A percentile compares a stretch with the other conserved stretches of the same genome.
phyloP scores from a whole-genome alignment of 306 rosid species.

The Amphicarpaea edgeworthii region DNA sequence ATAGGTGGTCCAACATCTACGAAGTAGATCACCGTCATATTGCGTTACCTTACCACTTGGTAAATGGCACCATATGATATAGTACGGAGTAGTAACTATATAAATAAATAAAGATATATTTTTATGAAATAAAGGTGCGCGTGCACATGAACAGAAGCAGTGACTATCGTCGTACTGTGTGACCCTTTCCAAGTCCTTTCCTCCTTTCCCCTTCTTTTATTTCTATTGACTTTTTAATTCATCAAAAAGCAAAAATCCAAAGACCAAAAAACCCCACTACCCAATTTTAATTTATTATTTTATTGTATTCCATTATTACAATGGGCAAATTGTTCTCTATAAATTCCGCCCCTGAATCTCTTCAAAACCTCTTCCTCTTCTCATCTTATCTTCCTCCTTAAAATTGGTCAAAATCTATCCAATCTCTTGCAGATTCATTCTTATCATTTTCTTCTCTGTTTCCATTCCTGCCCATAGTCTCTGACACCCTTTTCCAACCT shows the following conservation, averaged over 20 bases:
- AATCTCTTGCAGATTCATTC: constrained; percentile 23
- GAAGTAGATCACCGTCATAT: constrained; percentile 23
- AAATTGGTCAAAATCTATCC: constrained; percentile 40
- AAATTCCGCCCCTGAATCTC: constrained; percentile 57
- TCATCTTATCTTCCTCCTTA: constrained; percentile 53
- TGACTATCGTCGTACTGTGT: neutral
- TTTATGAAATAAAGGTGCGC: constrained; percentile 16
- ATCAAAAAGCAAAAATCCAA: neutral
- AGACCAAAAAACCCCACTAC: constrained; percentile 7
- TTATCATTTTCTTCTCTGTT: constrained; percentile 27
- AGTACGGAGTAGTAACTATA: neutral
- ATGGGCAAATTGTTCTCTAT: constrained; percentile 54
- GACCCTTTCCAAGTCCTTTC: constrained; percentile 43
- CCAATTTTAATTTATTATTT: constrained; percentile 5
- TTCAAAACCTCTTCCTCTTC: constrained; percentile 64
- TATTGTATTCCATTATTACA: constrained; percentile 40
- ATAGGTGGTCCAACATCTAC: neutral
- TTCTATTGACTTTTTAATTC: constrained; percentile 3
- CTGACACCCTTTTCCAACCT: constrained; percentile 37
- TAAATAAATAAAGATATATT: neutral
- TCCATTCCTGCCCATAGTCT: constrained; percentile 49
- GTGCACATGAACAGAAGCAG: constrained; percentile 41
- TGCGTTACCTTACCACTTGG: constrained; percentile 31
- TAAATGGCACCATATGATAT: neutral
- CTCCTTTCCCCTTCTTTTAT: constrained; percentile 16